Percentiles rank a stretch among this genome's conserved stretches.
These are phyloP conservation scores for Myriosclerotinia curreyana DNA, from an alignment of 2,329 filamentous ascomycete species.

Conservation along the genomic window DNA sequence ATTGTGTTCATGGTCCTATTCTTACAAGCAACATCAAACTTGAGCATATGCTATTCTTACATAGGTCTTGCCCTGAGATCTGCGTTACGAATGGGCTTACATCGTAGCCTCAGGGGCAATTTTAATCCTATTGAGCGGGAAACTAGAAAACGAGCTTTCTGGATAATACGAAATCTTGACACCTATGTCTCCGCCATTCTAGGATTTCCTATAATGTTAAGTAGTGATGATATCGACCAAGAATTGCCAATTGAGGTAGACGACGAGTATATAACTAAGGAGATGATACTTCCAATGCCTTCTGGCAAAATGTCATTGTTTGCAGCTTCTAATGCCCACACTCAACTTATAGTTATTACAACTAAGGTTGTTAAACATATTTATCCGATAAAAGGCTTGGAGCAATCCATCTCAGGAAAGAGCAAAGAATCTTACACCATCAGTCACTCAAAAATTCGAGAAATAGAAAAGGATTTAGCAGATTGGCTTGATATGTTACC, in stretches of 20 bases:
- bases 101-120: slow-evolving; percentile 64
- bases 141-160: slow-evolving; percentile 62
- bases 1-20: slow-evolving; percentile 79
- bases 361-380: slow-evolving; percentile 63
- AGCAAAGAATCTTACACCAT: slow-evolving; percentile 55
- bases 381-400: slow-evolving; percentile 60
- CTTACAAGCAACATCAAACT: slow-evolving; percentile 72
- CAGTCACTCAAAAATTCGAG: slow-evolving; percentile 60
- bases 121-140: slow-evolving; percentile 63
- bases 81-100: slow-evolving; percentile 73
- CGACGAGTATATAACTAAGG: slow-evolving; percentile 63
- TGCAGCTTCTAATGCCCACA: slow-evolving; percentile 65
- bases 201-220: slow-evolving; percentile 62
- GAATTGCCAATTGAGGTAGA: slow-evolving; percentile 62
- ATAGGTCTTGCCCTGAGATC: slow-evolving; percentile 74
- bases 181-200: slow-evolving; percentile 66
- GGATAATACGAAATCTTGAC: slow-evolving; percentile 67
- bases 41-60: slow-evolving; percentile 77
- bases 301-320: slow-evolving; percentile 54
- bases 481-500: slow-evolving; percentile 68
- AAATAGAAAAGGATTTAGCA: slow-evolving; percentile 62
- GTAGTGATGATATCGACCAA: slow-evolving; percentile 65
- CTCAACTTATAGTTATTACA: slow-evolving; percentile 60
- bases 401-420: slow-evolving; percentile 43
- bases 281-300: slow-evolving; percentile 54